A percentile compares a stretch with the other conserved stretches of the same genome.
Evolutionary conservation across 2,329 filamentous ascomycete genomes (phyloP).

Genomic region (Talaromyces amestolkiae): DNA sequence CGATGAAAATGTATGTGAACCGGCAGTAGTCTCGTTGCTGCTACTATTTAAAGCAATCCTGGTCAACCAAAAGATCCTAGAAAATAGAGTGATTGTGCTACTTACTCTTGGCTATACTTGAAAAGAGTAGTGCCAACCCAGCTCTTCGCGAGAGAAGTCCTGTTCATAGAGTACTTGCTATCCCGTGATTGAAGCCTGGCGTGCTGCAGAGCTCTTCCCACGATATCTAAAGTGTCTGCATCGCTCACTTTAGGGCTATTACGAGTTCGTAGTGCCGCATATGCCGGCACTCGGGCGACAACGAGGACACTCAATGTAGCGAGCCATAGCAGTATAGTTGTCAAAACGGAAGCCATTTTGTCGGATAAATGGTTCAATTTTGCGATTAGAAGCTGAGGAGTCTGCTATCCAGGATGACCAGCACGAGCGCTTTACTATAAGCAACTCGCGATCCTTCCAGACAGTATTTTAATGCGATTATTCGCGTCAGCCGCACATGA

Average conservation of each 20-base stretch:
- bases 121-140: conserved; percentile 13
- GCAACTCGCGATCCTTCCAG: no score
- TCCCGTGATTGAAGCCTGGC: conserved; percentile 6
- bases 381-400: not conserved
- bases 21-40: not conserved
- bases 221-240: conserved; percentile 4
- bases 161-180: conserved; percentile 17
- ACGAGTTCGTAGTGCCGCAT: conserved; percentile 4
- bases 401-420: not conserved
- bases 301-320: not conserved
- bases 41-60: not conserved
- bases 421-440: not conserved
- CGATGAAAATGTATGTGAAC: not conserved
- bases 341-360: not conserved
- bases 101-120: not conserved
- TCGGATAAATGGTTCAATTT: not conserved
- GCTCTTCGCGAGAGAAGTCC: conserved; percentile 11
- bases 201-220: conserved; percentile 10
- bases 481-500: not conserved
- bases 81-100: not conserved
- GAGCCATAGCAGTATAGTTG: not conserved
- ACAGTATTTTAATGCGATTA: not conserved
- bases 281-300: not conserved
- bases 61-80: not conserved
- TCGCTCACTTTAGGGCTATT: conserved; percentile 1